Percentiles rank a stretch among this genome's conserved stretches.
phyloP scores from a whole-genome alignment of 164 flowering plant species.

The Vitis amurensis region DNA sequence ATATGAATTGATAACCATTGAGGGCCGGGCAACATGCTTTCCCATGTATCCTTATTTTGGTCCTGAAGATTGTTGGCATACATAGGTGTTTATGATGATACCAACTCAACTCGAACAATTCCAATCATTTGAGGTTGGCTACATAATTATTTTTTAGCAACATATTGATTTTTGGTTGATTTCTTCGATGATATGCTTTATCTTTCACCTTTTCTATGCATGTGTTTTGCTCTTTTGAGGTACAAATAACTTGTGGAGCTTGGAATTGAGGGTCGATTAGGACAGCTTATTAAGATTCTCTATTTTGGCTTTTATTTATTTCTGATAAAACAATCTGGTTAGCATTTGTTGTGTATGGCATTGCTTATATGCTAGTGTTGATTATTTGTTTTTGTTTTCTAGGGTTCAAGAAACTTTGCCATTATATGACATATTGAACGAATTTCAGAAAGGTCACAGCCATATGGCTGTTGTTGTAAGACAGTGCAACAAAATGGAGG shows the following conservation, averaged over 20 bases:
- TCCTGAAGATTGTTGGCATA: no score
- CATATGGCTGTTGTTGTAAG: constrained; percentile 97
- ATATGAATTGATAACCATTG: no score
- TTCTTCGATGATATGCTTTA: no score
- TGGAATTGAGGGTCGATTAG: neutral
- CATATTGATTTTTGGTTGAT: no score
- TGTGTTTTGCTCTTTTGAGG: neutral
- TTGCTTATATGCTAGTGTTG: neutral
- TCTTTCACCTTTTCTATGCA: neutral
- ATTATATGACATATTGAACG: constrained; percentile 92
- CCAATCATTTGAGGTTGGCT: no score
- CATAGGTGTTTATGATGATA: no score
- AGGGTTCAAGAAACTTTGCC: constrained; percentile 88
- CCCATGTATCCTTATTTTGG: no score
- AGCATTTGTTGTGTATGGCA: neutral
- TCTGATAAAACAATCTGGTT: neutral
- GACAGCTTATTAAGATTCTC: neutral
- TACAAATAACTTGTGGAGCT: neutral
- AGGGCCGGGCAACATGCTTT: no score
- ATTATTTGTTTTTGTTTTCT: constrained; percentile 8
- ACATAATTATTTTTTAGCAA: no score
- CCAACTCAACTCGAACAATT: no score
- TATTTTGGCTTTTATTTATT: neutral
- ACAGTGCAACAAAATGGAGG: constrained; percentile 30
- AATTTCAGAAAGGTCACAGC: constrained; percentile 98